Evolutionary conservation across 306 rosid species (phyloP).

Genomic region (Prunus kanzakura): DNA sequence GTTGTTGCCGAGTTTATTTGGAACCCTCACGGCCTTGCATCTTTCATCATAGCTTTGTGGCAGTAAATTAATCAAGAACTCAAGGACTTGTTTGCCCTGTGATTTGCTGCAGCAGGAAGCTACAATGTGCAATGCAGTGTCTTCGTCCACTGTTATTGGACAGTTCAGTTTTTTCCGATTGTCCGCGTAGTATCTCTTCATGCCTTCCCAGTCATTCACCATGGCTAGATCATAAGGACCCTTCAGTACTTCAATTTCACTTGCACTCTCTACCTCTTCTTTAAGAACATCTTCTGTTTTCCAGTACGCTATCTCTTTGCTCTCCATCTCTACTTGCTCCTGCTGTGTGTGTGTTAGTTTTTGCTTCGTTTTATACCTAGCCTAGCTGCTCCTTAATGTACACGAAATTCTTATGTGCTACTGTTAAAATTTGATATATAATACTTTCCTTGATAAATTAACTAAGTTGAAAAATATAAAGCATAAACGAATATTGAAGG

Average conservation of each 20-base stretch:
- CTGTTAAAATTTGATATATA: neutral
- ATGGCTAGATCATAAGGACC: neutral
- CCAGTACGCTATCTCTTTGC: neutral
- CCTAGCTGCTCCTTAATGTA: neutral
- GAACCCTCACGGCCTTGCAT: neutral
- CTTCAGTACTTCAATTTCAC: neutral
- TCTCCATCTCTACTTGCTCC: neutral
- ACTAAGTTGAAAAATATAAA: neutral
- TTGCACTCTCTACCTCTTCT: neutral
- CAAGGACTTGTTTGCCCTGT: neutral
- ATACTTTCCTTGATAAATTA: neutral
- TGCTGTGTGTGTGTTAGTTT: neutral
- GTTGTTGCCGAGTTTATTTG: neutral
- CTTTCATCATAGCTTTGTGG: neutral
- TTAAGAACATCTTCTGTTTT: neutral
- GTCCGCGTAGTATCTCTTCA: neutral
- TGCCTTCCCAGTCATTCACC: neutral
- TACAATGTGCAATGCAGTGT: slow-evolving; percentile 19
- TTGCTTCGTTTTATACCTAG: neutral
- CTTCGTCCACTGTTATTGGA: neutral
- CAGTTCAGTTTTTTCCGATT: neutral
- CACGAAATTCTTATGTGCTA: too few species aligned
- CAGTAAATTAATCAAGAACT: neutral
- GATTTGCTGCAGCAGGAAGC: neutral
- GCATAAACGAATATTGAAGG: neutral